A percentile compares a stretch with the other conserved stretches of the same genome.
phyloP scores from a whole-genome alignment of 768 basidiomycete genomes.

The Trametes elegans region DNA sequence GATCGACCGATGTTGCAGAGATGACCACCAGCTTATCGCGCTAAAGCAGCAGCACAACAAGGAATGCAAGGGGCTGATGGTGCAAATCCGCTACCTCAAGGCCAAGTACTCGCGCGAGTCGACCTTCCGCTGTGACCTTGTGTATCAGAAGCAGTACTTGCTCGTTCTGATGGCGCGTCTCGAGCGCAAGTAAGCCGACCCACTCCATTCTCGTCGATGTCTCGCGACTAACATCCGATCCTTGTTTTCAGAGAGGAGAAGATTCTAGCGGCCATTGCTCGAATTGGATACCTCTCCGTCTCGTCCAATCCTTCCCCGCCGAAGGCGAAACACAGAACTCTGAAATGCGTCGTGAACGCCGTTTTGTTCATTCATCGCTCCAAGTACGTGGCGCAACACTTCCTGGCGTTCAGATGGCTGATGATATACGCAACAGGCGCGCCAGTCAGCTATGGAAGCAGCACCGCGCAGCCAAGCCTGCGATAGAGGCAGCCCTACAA shows the following conservation, averaged over 20 bases:
- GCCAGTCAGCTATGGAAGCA: slow-evolving; percentile 64
- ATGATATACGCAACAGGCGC: slow-evolving; percentile 40
- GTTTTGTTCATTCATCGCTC: slow-evolving; percentile 64
- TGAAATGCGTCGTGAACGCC: slow-evolving; percentile 56
- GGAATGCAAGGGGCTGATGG: slow-evolving; percentile 88
- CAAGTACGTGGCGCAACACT: slow-evolving; percentile 44
- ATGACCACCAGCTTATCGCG: slow-evolving; percentile 50
- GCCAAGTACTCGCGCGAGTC: slow-evolving; percentile 88
- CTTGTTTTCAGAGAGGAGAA: slow-evolving; percentile 57
- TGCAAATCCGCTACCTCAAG: slow-evolving; percentile 90
- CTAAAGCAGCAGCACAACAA: slow-evolving; percentile 70
- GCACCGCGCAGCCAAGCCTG: slow-evolving; percentile 57
- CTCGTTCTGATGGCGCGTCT: slow-evolving; percentile 67
- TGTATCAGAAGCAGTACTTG: slow-evolving; percentile 88
- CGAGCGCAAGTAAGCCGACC: slow-evolving; percentile 59
- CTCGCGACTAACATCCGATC: neutral
- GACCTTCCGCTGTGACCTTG: slow-evolving; percentile 69
- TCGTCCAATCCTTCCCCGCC: slow-evolving; percentile 30
- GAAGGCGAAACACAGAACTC: slow-evolving; percentile 38
- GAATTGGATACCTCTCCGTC: slow-evolving; percentile 63
- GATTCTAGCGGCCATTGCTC: slow-evolving; percentile 73
- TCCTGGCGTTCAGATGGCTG: neutral
- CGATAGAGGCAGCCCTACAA: slow-evolving; percentile 62
- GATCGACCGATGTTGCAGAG: slow-evolving; percentile 38
- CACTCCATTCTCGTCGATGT: neutral